Percentiles rank a stretch among this genome's conserved stretches.
These are phyloP conservation scores for Malbranchea zuffiana DNA, from an alignment of 2,329 filamentous ascomycete species.

Conservation along the genomic window DNA sequence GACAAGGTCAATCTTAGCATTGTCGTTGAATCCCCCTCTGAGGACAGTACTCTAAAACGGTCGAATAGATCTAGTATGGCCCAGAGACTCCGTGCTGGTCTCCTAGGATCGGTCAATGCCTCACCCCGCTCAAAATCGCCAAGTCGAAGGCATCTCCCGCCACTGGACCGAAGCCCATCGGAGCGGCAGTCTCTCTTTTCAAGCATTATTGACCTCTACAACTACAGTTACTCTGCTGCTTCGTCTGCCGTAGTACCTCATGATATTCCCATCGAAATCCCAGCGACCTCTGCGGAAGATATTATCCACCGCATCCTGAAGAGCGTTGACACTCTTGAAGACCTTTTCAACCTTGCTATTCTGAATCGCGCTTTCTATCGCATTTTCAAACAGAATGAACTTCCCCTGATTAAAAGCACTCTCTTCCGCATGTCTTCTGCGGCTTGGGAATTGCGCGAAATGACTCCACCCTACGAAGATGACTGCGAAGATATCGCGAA, in stretches of 20 bases:
- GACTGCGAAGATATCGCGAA: conserved; percentile 34
- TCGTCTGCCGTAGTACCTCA: background rate
- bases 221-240: conserved; percentile 2
- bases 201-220: conserved; percentile 3
- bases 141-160: background rate
- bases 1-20: conserved; percentile 10
- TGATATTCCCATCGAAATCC: conserved; percentile 25
- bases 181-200: background rate
- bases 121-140: background rate
- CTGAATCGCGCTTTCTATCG: conserved; percentile 48
- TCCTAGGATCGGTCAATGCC: background rate
- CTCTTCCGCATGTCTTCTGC: conserved; percentile 45
- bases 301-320: conserved; percentile 44
- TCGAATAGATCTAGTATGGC: background rate
- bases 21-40: conserved; percentile 11
- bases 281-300: conserved; percentile 36
- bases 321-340: conserved; percentile 40
- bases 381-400: conserved; percentile 47
- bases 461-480: conserved; percentile 42
- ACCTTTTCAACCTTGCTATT: conserved; percentile 45
- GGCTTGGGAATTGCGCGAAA: conserved; percentile 51
- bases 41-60: conserved; percentile 4
- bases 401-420: conserved; percentile 42
- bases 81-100: background rate
- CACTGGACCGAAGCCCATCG: background rate